Base-by-base conservation (phyloP, 768 basidiomycete species). In the Lactifluus echinatus region DNA sequence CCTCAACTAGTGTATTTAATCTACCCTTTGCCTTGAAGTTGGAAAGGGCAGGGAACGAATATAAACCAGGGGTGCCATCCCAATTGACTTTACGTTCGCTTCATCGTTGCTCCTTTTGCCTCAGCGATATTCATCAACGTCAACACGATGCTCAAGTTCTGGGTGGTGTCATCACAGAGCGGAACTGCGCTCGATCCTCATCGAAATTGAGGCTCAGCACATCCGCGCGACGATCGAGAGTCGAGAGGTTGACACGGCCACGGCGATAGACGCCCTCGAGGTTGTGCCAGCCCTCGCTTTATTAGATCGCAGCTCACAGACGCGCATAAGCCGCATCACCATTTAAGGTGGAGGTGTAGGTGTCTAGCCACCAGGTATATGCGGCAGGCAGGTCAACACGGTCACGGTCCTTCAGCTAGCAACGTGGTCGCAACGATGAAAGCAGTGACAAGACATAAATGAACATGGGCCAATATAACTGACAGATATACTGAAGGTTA, bases 391-490 rank as follows among this genome's bases (percentile, higher is more conserved):
- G 59, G 34, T 49, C 65, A 2, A 75, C 80, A 77, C 76, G 17
- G 69, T 75, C 29, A 78, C n/a, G n/a, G n/a, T n/a, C n/a, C n/a
- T n/a, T n/a, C n/a, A n/a, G n/a, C 80, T 66, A 77, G 73, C 60
- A 78, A 81, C 62, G 70, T 82, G 55, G 65, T 81, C 37, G 76
- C 76, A 11, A 80, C 78, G 8, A 71, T 82, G 43, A 67, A 67
- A 34, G 70, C 75, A 15, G 70, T 70, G 76, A 78, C 59, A 72
- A 79, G 40, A 72, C 75, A 15, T 81, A 80, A 54, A 74, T 81
- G 51, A 71, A 80, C 34, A 78, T 78, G 3, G 79, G 79, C 4
- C 79, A 81, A 63, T 80, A 81, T 63, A 79, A 81, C 67, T 78
- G 76, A 28, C 73, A 51, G 61, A 68, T 56, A 61, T 71, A 52